Conservation (phyloP, 108 stramenopile species). For the Fragilaria radians region DNA sequence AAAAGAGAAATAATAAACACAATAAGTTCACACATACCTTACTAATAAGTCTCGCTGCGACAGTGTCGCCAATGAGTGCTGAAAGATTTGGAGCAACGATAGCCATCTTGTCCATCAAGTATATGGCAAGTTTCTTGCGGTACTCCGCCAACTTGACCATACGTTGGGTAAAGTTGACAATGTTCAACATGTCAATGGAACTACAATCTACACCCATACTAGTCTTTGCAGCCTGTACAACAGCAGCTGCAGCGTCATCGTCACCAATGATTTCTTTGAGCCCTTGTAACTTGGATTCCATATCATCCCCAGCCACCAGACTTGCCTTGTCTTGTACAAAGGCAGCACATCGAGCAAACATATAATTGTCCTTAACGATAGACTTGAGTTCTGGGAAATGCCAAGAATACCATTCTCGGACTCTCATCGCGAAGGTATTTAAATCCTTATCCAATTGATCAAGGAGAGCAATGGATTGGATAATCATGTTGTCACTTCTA, state of each 20-base stretch:
- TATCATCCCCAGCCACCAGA: constrained; percentile 47
- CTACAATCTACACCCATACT: constrained; percentile 99
- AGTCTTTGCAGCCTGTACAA: constrained; percentile 85
- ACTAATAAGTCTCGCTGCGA: constrained; percentile 97
- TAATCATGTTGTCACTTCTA: constrained; percentile 99
- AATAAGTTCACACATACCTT: constrained; percentile 81
- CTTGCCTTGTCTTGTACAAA: constrained; percentile 77
- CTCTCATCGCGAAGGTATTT: constrained; percentile 99
- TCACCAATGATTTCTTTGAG: constrained; percentile 84
- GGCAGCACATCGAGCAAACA: constrained; percentile 90
- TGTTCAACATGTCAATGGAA: constrained; percentile 95
- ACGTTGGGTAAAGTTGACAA: constrained; percentile 93
- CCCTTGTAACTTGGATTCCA: constrained; percentile 66
- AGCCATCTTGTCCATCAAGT: constrained; percentile 94
- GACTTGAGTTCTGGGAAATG: constrained; percentile 98
- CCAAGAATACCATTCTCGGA: constrained; percentile 99
- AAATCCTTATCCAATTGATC: constrained; percentile 99
- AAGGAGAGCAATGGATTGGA: constrained; percentile 97
- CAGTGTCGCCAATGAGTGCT: constrained; percentile 97
- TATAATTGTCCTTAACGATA: constrained; percentile 96
- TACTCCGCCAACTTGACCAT: constrained; percentile 98
- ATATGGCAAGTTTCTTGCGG: constrained; percentile 86
- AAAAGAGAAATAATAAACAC: neutral
- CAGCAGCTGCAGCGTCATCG: constrained; percentile 86
- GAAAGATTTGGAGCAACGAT: constrained; percentile 97